A percentile compares a stretch with the other conserved stretches of the same genome.
These are phyloP conservation scores for Pestalotiopsis sp. DNA, from an alignment of 2,329 filamentous ascomycete species.

Conservation along the genomic window DNA sequence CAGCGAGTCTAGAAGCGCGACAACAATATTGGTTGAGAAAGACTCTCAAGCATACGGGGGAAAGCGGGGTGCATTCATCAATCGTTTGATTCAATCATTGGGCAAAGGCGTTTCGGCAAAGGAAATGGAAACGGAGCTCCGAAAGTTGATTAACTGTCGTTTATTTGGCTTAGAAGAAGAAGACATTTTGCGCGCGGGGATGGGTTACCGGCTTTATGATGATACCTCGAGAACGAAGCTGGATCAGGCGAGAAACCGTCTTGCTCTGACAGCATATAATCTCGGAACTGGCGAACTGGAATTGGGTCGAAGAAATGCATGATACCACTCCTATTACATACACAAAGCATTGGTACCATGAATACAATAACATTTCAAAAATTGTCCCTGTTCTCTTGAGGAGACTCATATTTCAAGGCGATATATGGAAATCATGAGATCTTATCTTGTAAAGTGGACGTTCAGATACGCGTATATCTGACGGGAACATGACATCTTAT, in stretches of 20 bases:
- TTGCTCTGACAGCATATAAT: not conserved
- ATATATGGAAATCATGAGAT: not conserved
- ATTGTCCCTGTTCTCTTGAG: not conserved
- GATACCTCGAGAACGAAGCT: slow-evolving; percentile 5
- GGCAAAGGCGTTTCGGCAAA: slow-evolving; percentile 9
- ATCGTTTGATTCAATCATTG: slow-evolving; percentile 7
- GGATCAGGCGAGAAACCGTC: not conserved
- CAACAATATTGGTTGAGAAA: not conserved
- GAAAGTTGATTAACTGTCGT: slow-evolving; percentile 5
- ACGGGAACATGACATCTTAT: not conserved
- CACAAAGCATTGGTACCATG: slow-evolving; percentile 6
- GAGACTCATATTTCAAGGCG: not conserved
- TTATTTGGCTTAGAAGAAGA: slow-evolving; percentile 8
- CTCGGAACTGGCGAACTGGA: not conserved
- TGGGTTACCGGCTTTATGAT: not conserved
- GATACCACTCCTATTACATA: slow-evolving; percentile 11
- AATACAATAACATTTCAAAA: slow-evolving; percentile 1
- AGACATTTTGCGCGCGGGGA: not conserved
- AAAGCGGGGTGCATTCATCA: slow-evolving; percentile 7
- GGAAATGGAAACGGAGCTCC: slow-evolving; percentile 4
- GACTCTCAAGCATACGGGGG: not conserved
- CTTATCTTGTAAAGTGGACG: not conserved
- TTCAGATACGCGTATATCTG: not conserved
- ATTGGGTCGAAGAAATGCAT: not conserved
- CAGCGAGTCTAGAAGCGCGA: not conserved